Percentiles rank a stretch among this genome's conserved stretches.
Evolutionary conservation across 257 asterid genomes (phyloP).

Genomic region (Penstemon barbatus): DNA sequence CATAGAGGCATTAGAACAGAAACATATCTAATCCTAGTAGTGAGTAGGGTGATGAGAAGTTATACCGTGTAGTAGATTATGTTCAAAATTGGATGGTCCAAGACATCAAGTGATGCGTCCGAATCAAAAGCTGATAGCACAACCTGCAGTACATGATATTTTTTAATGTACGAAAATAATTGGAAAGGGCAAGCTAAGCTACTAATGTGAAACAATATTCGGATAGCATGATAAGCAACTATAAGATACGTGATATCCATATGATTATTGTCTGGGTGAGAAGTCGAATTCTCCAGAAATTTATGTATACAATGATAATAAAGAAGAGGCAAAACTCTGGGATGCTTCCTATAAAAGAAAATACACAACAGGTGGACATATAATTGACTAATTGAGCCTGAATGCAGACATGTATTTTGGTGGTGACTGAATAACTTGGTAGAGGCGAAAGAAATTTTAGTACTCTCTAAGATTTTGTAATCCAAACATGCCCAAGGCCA

Average conservation of each 20-base stretch:
- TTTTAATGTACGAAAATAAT: no score
- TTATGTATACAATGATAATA: no score
- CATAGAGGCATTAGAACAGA: conserved; percentile 26
- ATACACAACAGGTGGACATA: no score
- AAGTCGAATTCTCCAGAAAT: no score
- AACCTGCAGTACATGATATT: conserved; percentile 49
- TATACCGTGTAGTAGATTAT: conserved; percentile 77
- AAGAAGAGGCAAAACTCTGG: no score
- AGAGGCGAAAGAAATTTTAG: background rate
- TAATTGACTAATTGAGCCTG: no score
- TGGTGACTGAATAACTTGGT: background rate
- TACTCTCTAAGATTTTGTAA: background rate
- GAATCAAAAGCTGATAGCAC: conserved; percentile 76
- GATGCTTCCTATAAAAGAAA: no score
- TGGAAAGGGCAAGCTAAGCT: no score
- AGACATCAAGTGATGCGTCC: conserved; percentile 75
- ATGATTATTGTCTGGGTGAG: no score
- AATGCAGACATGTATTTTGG: background rate
- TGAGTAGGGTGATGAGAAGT: conserved; percentile 2
- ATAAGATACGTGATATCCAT: background rate
- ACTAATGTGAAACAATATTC: no score
- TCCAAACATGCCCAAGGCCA: background rate
- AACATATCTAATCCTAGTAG: background rate
- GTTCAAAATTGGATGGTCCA: conserved; percentile 81
- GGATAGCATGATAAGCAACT: background rate